Conservation (phyloP, 306 rosid genomes). For the Lablab purpureus region DNA sequence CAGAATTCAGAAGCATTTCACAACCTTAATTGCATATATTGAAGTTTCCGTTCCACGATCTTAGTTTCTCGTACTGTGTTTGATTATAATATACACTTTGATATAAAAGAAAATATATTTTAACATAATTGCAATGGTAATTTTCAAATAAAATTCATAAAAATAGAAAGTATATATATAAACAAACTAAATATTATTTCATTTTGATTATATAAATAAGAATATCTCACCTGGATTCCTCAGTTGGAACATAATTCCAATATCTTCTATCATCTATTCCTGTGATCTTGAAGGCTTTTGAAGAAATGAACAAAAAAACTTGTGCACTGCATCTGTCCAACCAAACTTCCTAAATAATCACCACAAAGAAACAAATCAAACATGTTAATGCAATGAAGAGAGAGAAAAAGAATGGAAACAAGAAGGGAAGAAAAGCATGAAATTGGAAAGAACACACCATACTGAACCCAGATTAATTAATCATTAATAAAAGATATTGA, state of each 20-base stretch:
- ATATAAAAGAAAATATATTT: no score
- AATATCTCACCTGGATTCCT: slow-evolving; percentile 79
- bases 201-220: background rate
- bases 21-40: background rate
- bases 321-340: slow-evolving; percentile 70
- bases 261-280: slow-evolving; percentile 94
- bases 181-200: no score
- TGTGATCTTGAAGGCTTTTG: slow-evolving; percentile 76
- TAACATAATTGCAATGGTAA: background rate
- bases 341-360: slow-evolving; percentile 66
- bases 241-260: slow-evolving; percentile 75
- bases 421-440: background rate
- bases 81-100: background rate
- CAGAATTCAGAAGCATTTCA: background rate
- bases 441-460: background rate
- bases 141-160: background rate
- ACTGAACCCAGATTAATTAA: background rate
- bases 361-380: slow-evolving; percentile 1
- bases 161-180: background rate
- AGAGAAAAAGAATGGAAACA: background rate
- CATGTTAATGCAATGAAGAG: slow-evolving; percentile 21
- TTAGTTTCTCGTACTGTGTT: background rate
- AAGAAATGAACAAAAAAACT: slow-evolving; percentile 67
- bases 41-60: background rate
- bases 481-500: background rate